Conservation (phyloP, 2,329 filamentous ascomycete genomes). For the Penicillium hordei region DNA sequence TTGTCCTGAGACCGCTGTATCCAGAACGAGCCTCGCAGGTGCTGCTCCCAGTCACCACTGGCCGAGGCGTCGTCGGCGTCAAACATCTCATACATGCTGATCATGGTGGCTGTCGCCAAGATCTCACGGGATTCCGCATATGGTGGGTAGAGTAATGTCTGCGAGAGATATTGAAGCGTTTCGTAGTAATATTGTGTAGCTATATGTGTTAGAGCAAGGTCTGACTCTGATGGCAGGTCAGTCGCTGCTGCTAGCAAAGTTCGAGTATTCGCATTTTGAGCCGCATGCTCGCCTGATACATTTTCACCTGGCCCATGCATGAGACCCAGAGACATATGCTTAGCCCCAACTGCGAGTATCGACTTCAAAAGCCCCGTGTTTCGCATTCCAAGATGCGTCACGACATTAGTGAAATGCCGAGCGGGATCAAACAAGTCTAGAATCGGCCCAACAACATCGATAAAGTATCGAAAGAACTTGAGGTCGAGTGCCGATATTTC, state of each 20-base stretch:
- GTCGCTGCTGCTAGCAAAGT: neutral
- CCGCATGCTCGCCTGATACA: neutral
- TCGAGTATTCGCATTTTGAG: neutral
- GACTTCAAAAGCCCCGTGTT: slow-evolving; percentile 5
- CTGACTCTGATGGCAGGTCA: neutral
- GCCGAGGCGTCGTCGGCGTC: slow-evolving; percentile 44
- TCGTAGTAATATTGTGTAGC: slow-evolving; percentile 59
- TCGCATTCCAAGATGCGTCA: slow-evolving; percentile 12
- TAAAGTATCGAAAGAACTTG: slow-evolving; percentile 8
- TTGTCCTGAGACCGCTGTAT: slow-evolving; percentile 62
- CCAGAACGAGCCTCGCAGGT: slow-evolving; percentile 64
- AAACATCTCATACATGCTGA: slow-evolving; percentile 66
- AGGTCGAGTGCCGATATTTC: slow-evolving; percentile 7
- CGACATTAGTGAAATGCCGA: slow-evolving; percentile 19
- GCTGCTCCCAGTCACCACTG: slow-evolving; percentile 58
- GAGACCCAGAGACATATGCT: slow-evolving; percentile 10
- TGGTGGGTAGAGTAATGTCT: slow-evolving; percentile 56
- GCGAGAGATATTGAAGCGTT: slow-evolving; percentile 60
- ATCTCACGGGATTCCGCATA: slow-evolving; percentile 57
- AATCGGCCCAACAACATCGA: slow-evolving; percentile 7
- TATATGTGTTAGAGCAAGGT: slow-evolving; percentile 8
- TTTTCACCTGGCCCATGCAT: neutral
- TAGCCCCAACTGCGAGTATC: slow-evolving; percentile 4
- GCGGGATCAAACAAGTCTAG: slow-evolving; percentile 18
- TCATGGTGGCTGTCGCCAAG: slow-evolving; percentile 57